Conservation (phyloP, 164 flowering plant species). For the Tinospora cordifolia region DNA sequence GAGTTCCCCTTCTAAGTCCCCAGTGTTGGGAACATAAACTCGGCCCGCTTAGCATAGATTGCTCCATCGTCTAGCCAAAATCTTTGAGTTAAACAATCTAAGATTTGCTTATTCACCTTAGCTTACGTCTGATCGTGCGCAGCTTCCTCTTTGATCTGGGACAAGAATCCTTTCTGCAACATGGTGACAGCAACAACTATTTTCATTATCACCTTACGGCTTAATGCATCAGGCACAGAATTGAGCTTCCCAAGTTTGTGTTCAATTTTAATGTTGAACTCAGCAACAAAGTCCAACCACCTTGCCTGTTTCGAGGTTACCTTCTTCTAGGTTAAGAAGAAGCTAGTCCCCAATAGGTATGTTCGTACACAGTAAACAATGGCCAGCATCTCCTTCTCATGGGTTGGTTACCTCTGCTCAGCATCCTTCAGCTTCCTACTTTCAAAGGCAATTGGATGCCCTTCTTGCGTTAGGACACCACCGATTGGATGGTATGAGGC, state of each 20-base stretch:
- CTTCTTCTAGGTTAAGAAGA: no score
- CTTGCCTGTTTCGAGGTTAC: not conserved
- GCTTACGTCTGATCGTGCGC: not conserved
- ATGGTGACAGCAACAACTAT: not conserved
- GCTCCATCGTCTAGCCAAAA: not conserved
- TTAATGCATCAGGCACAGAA: constrained; percentile 10
- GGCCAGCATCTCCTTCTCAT: constrained; percentile 1
- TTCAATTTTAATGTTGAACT: no score
- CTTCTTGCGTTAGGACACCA: not conserved
- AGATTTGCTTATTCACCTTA: not conserved
- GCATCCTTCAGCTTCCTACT: no score
- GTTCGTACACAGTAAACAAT: not conserved
- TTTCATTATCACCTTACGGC: not conserved
- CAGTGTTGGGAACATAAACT: not conserved
- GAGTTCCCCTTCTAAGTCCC: constrained; percentile 2
- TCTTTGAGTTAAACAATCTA: not conserved
- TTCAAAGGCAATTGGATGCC: no score
- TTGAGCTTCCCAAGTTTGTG: not conserved
- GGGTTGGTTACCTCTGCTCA: not conserved
- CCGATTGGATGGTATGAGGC: no score
- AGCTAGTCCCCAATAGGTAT: not conserved
- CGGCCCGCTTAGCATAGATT: constrained; percentile 5
- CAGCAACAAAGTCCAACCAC: not conserved
- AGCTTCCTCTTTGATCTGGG: not conserved
- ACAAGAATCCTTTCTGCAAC: no score